Base-by-base conservation (phyloP, 495 filamentous ascomycete species). In the Hyaloscypha bicolor region DNA sequence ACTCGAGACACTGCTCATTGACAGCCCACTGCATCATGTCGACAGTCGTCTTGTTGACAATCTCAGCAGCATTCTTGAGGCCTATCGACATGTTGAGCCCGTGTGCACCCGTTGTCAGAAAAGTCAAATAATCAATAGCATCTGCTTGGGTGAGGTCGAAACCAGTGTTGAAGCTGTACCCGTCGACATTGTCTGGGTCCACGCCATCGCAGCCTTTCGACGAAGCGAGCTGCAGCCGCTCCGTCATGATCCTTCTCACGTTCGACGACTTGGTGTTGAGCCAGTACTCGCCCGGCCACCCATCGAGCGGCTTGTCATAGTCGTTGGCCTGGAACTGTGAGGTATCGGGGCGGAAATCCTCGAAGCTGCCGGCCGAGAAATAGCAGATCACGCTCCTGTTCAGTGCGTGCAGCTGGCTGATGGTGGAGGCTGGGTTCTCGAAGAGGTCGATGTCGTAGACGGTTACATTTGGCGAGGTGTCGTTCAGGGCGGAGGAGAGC, bases 111-210 rank as follows among this genome's bases (percentile, higher is more conserved):
- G 72, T 69, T 0, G 87, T 83, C 9, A 93, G 79, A 76, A 85
- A 92, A 9, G 78, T 77, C 29, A 91, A 71, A 63, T 84, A 91
- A 70, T 83, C 71, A 42, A 87, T 76, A 0, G 88, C 79, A 65
- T 89, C 84, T 0, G 75, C 68, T 45, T 81, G 11, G 2, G 83
- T 90, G 19, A 92, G 76, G 6, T 71, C 73, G 33, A 91, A 74
- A 0, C 87, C 88, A 66, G 85, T 87, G 0, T 82, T 66, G 63
- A 85, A 84, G 63, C 83, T 79, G 68, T 90, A 91, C 2, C 81
- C 90, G 68, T 91, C 90, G 14, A 91, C 80, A 69, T 92, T 92
- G 67, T 92, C 90, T 0, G 88, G 87, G 71, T 92, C 89, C 4
- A 92, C 85, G 3, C 84, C 90, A 69, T 90, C 89, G 68, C 90